Evolutionary conservation across 495 filamentous ascomycete genomes (phyloP).

Genomic region (Penicillium antarcticum): DNA sequence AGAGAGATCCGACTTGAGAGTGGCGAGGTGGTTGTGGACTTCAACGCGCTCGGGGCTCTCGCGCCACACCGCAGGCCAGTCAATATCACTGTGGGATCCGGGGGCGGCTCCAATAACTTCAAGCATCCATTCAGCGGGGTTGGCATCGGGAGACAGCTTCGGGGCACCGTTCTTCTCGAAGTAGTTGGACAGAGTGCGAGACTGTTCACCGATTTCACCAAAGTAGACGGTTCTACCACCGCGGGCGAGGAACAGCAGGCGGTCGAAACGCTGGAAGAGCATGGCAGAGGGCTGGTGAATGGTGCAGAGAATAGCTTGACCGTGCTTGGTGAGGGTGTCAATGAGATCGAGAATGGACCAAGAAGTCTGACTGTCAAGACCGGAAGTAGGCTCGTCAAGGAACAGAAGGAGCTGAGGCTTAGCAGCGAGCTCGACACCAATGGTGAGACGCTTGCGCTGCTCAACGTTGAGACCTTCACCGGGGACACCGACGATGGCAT

Average conservation of each 20-base stretch:
- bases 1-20: constrained; percentile 60
- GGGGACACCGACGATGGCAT: constrained; percentile 42
- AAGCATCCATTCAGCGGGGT: constrained; percentile 94
- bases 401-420: constrained; percentile 84
- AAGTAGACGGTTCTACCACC: constrained; percentile 89
- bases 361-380: constrained; percentile 84
- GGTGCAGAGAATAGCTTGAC: constrained; percentile 90
- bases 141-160: constrained; percentile 69
- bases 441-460: constrained; percentile 83
- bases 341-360: constrained; percentile 86
- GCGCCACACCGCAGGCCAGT: constrained; percentile 83
- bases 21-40: constrained; percentile 66
- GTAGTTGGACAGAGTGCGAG: constrained; percentile 67
- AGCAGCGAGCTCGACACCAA: constrained; percentile 87
- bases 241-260: constrained; percentile 75
- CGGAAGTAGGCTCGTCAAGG: constrained; percentile 87
- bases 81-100: constrained; percentile 68
- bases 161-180: constrained; percentile 78
- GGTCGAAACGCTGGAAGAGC: constrained; percentile 93
- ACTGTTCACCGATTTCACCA: constrained; percentile 82
- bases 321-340: constrained; percentile 80
- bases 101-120: constrained; percentile 91
- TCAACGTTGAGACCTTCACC: constrained; percentile 79
- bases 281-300: constrained; percentile 96
- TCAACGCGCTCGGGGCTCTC: constrained; percentile 66